Conservation (phyloP, 345 rosid species). For the Atalantia buxifolia region DNA sequence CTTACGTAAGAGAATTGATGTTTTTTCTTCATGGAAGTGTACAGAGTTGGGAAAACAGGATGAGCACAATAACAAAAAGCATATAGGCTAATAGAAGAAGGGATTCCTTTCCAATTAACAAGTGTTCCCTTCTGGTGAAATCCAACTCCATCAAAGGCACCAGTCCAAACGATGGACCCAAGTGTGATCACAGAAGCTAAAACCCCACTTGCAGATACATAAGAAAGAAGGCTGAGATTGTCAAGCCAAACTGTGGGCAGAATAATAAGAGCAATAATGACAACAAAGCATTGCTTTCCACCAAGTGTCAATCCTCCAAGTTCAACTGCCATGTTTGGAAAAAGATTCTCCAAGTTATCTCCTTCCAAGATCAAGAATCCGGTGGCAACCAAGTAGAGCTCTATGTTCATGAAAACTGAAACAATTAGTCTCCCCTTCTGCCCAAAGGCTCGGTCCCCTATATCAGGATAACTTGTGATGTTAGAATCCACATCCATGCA, state of each 20-base stretch:
- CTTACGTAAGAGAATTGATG: slow-evolving; percentile 81
- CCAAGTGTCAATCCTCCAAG: slow-evolving; percentile 43
- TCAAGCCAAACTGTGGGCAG: slow-evolving; percentile 84
- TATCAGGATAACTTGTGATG: slow-evolving; percentile 76
- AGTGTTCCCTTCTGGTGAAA: slow-evolving; percentile 43
- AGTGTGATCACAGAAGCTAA: slow-evolving; percentile 74
- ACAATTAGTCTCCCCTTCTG: slow-evolving; percentile 54
- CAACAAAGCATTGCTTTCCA: slow-evolving; percentile 56
- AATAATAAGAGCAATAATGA: slow-evolving; percentile 60
- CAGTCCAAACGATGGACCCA: slow-evolving; percentile 64
- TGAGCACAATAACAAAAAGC: slow-evolving; percentile 93
- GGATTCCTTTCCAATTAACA: slow-evolving; percentile 52
- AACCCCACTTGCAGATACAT: slow-evolving; percentile 87
- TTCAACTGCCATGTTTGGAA: slow-evolving; percentile 45
- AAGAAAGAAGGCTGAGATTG: slow-evolving; percentile 69
- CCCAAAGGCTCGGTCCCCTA: slow-evolving; percentile 80
- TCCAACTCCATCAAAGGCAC: slow-evolving; percentile 75
- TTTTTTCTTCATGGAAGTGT: slow-evolving; percentile 75
- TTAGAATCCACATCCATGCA: slow-evolving; percentile 72
- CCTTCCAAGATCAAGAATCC: slow-evolving; percentile 92
- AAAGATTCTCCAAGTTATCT: slow-evolving; percentile 65
- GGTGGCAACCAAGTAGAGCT: slow-evolving; percentile 77
- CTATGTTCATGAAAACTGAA: slow-evolving; percentile 61
- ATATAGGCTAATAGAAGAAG: slow-evolving; percentile 78
- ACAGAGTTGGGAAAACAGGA: slow-evolving; percentile 85